Percentiles rank a stretch among this genome's conserved stretches.
Conservation (phyloP, 495 filamentous ascomycete genomes). For the Xylaria telfairii region DNA sequence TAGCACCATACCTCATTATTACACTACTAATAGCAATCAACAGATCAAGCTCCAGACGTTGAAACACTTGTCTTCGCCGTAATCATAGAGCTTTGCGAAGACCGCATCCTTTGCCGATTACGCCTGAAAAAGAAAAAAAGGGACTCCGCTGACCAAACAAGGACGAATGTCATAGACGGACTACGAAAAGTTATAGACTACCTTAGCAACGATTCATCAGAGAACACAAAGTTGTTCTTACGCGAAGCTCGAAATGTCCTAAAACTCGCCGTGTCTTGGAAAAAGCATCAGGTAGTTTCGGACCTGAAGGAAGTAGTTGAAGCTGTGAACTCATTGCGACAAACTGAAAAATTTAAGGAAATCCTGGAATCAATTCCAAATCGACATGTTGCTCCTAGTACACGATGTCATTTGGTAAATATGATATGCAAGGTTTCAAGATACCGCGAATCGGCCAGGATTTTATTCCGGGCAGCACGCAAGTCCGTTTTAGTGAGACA, state of each 20-base stretch:
- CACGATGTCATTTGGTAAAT: constrained; percentile 31
- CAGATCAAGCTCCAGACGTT: constrained; percentile 19
- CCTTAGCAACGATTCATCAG: background rate
- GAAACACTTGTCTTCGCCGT: constrained; percentile 39
- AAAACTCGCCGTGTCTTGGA: constrained; percentile 24
- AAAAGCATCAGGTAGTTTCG: constrained; percentile 3
- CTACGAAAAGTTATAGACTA: constrained; percentile 25
- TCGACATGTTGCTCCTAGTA: constrained; percentile 17
- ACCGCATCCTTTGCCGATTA: constrained; percentile 43
- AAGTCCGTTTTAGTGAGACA: constrained; percentile 32
- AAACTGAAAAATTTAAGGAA: constrained; percentile 8
- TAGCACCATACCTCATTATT: background rate
- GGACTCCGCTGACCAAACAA: constrained; percentile 9
- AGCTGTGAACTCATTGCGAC: constrained; percentile 25
- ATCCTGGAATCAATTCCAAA: background rate
- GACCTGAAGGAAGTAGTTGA: constrained; percentile 26
- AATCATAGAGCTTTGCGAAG: constrained; percentile 45
- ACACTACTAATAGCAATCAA: background rate
- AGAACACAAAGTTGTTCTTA: background rate
- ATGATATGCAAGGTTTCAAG: constrained; percentile 43
- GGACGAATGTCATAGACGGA: constrained; percentile 29
- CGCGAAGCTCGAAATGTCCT: constrained; percentile 23
- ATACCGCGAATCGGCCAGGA: constrained; percentile 43
- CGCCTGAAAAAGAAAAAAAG: constrained; percentile 30
- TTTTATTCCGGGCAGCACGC: constrained; percentile 39